Conservation (phyloP, 768 basidiomycete genomes). For the Tricholoma sp. region DNA sequence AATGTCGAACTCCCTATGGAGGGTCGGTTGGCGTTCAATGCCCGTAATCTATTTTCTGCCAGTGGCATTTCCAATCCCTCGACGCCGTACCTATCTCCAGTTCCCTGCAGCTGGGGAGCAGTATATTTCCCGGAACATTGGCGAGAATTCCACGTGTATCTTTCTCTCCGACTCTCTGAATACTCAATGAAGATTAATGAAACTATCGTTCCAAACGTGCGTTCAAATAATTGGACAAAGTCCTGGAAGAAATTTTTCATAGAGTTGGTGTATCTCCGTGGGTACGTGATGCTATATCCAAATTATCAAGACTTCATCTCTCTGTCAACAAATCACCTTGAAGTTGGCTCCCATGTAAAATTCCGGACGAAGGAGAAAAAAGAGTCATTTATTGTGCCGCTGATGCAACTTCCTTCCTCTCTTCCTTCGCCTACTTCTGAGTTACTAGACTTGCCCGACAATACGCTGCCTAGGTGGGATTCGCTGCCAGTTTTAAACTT, state of each 20-base stretch:
- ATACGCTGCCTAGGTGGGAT: constrained; percentile 44
- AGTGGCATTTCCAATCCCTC: constrained; percentile 35
- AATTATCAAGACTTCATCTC: constrained; percentile 70
- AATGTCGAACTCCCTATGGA: constrained; percentile 64
- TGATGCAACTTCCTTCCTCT: constrained; percentile 45
- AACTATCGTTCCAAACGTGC: constrained; percentile 63
- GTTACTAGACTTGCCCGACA: constrained; percentile 58
- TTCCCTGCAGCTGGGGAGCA: constrained; percentile 91
- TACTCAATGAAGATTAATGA: constrained; percentile 31
- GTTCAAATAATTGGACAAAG: constrained; percentile 74
- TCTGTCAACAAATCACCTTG: constrained; percentile 87
- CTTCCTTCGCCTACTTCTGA: constrained; percentile 15
- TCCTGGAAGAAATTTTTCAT: constrained; percentile 93
- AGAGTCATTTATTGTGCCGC: constrained; percentile 60
- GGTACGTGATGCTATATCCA: constrained; percentile 87
- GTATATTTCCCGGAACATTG: constrained; percentile 87
- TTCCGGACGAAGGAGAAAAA: constrained; percentile 53
- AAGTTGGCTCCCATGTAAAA: constrained; percentile 77
- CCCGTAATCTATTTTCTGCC: constrained; percentile 50
- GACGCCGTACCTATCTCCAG: constrained; percentile 78
- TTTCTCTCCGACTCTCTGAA: constrained; percentile 65
- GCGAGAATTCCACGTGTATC: constrained; percentile 81
- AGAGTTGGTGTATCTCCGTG: constrained; percentile 75
- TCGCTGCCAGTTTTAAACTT: constrained; percentile 68
- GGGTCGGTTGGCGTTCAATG: constrained; percentile 65